Evolutionary conservation across 2,329 filamentous ascomycete genomes (phyloP).

Genomic region (Claviceps arundinis): DNA sequence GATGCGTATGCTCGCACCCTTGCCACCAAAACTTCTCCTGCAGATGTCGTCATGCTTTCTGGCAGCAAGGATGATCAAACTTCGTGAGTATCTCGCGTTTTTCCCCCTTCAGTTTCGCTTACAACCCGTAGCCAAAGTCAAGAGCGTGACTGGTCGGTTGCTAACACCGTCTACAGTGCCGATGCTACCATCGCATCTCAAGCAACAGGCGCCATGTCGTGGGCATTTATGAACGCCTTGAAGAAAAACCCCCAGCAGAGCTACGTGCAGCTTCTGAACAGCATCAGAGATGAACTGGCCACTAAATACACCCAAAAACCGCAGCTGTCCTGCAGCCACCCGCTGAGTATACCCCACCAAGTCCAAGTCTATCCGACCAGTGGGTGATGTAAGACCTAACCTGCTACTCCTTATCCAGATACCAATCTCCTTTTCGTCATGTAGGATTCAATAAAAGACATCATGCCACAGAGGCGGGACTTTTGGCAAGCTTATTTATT

Average conservation of each 20-base stretch:
- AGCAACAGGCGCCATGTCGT: constrained; percentile 96
- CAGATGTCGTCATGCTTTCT: constrained; percentile 95
- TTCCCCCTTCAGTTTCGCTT: constrained; percentile 2
- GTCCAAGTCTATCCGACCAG: constrained; percentile 4
- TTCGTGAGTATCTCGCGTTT: constrained; percentile 46
- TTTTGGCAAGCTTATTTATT: not conserved
- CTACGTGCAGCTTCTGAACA: constrained; percentile 93
- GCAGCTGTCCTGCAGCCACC: constrained; percentile 93
- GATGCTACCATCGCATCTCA: constrained; percentile 85
- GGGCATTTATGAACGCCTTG: constrained; percentile 84
- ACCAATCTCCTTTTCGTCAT: constrained; percentile 51
- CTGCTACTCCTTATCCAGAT: constrained; percentile 21
- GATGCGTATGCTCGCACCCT: constrained; percentile 70
- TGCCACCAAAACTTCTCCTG: constrained; percentile 83
- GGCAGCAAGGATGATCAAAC: constrained; percentile 96
- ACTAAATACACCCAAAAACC: constrained; percentile 89
- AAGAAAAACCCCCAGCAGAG: constrained; percentile 97
- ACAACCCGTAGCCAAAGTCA: not conserved
- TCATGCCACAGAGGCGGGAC: not conserved
- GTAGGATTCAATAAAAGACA: constrained; percentile 22
- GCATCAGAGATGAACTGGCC: constrained; percentile 81
- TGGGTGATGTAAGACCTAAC: constrained; percentile 7
- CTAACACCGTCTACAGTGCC: constrained; percentile 40
- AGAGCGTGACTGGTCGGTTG: not conserved
- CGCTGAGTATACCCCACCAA: constrained; percentile 56